Evolutionary conservation across 2,329 filamentous ascomycete species (phyloP).

Genomic region (Cercospora canescens): DNA sequence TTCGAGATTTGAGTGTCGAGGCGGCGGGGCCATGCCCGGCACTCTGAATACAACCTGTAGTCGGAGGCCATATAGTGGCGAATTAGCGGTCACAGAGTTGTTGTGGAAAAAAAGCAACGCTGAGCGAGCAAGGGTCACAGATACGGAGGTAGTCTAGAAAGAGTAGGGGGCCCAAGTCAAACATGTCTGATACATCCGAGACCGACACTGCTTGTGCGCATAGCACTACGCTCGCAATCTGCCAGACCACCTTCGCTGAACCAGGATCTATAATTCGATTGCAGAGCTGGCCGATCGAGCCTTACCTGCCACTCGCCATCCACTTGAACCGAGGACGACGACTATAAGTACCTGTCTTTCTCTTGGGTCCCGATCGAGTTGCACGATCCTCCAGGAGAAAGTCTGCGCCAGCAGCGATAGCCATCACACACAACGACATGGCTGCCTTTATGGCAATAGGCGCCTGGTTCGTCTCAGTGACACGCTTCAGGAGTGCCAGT

Average conservation of each 20-base stretch:
- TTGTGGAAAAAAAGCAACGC: not conserved
- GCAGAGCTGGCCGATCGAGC: not conserved
- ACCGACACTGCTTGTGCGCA: not conserved
- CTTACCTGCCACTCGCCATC: not conserved
- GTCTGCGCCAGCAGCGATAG: conserved; percentile 7
- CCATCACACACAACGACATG: conserved; percentile 3
- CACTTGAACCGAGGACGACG: not conserved
- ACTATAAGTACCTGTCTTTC: not conserved
- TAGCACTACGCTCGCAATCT: not conserved
- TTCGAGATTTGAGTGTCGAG: not conserved
- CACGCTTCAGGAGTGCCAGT: not conserved
- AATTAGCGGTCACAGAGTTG: not conserved
- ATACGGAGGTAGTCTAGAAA: not conserved
- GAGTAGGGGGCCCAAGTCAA: not conserved
- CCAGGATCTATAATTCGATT: not conserved
- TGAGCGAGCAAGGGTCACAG: not conserved
- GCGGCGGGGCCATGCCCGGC: not conserved
- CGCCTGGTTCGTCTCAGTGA: not conserved
- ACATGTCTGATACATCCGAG: not conserved
- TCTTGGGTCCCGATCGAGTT: not conserved
- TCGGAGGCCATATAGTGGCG: not conserved
- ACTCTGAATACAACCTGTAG: not conserved
- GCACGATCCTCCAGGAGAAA: not conserved
- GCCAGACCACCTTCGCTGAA: not conserved
- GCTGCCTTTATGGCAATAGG: not conserved